phyloP scores from a whole-genome alignment of 768 basidiomycete genomes.

The Lactarius pseudohatsudake region DNA sequence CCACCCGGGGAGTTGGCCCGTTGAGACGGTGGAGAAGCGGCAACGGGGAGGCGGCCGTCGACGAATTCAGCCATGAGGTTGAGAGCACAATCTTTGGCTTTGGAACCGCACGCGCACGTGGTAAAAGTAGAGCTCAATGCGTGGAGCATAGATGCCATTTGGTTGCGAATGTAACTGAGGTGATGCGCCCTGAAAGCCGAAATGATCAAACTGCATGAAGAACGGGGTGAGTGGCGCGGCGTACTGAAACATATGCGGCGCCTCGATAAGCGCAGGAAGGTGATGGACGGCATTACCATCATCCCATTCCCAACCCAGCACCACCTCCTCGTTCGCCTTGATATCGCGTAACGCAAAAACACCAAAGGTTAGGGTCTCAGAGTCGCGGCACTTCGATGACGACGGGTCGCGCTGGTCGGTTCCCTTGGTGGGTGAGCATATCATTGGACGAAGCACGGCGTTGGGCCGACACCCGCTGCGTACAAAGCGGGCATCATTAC shows the following conservation, averaged over 20 bases:
- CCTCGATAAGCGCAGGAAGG: constrained; percentile 64
- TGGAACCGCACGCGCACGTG: constrained; percentile 70
- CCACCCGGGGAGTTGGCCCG: constrained; percentile 26
- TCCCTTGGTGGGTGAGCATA: constrained; percentile 37
- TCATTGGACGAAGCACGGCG: constrained; percentile 45
- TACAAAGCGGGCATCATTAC: constrained; percentile 62
- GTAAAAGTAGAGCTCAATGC: constrained; percentile 69
- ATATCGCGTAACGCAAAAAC: constrained; percentile 79
- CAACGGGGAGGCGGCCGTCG: constrained; percentile 38
- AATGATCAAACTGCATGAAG: constrained; percentile 6
- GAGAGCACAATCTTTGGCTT: constrained; percentile 61
- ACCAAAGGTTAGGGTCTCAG: constrained; percentile 61
- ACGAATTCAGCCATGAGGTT: constrained; percentile 67
- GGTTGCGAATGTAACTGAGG: constrained; percentile 54
- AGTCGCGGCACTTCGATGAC: constrained; percentile 29
- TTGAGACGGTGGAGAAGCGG: constrained; percentile 32
- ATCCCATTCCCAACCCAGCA: constrained; percentile 97
- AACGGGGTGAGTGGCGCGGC: constrained; percentile 32
- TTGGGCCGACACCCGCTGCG: constrained; percentile 58
- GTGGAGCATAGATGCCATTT: constrained; percentile 70
- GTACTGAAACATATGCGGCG: constrained; percentile 58
- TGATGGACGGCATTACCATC: constrained; percentile 83
- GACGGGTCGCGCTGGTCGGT: constrained; percentile 27
- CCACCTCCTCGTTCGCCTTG: constrained; percentile 77
- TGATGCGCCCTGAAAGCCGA: constrained; percentile 43